Evolutionary conservation across 2,329 filamentous ascomycete genomes (phyloP), one percentile per base, ranked within the genome.

Genomic region (Cladosporium austrohemisphaericum): DNA sequence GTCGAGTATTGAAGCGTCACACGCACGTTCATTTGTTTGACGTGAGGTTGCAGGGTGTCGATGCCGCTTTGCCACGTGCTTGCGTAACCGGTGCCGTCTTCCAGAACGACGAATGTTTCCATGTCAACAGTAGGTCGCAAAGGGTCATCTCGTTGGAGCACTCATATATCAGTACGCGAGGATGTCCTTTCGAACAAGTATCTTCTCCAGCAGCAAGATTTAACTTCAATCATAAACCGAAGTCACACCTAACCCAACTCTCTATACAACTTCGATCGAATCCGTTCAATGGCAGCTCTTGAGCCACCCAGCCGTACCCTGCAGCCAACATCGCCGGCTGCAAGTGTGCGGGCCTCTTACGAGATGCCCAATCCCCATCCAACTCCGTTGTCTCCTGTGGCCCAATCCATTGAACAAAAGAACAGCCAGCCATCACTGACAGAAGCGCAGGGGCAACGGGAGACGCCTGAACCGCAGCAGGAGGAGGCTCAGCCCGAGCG

Each of bases 61-160:
- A 31, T 26, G 36, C 10, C 36, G 16, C 18, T 16, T 16, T 40
- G 37, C 23, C 37, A 43, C 26, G 26, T 31, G 26, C 40, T 28
- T 43, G 40, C 40, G 28, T 22, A 33, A 32, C n/a, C n/a, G 28
- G 28, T 31, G 11, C 8, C 23, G 13, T 26, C 14, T 16, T 13
- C 26, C 32, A 22, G 37, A 40, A 40, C 37, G 37, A 40, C 37
- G 37, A 40, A 26, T 40, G 37, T 40, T 40, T 40, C 37, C 23
- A 23, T n/a, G 22, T 40, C 5, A 16, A 23, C n/a, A n/a, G n/a
- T 28, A 23, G 37, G 23, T 28, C 22, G 37, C 14, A 23, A 23
- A 23, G n/a, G 28, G 37, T 10, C 16, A 16, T 16, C 14, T n/a
- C 11, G 10, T 28, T 5, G 11, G 28, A 43, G 6, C 19, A 19